Conservation (phyloP, 1,284 basidiomycete species). For the Entoloma clypeatum region DNA sequence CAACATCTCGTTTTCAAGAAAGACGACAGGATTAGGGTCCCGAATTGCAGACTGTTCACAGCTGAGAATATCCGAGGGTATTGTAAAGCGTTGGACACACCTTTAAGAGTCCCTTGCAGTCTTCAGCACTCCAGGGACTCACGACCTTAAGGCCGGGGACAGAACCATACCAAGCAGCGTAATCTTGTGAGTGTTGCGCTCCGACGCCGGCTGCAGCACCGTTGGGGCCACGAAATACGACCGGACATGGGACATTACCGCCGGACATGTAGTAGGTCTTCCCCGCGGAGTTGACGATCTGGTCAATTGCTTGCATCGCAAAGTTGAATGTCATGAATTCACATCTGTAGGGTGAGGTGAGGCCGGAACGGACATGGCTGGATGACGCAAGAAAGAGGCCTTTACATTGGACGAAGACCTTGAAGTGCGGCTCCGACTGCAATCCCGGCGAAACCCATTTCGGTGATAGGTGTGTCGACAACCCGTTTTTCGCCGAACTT, state of each 20-base stretch:
- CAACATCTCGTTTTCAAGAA: constrained; percentile 99
- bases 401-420: constrained; percentile 92
- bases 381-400: constrained; percentile 24
- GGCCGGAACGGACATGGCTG: constrained; percentile 1
- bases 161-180: constrained; percentile 92
- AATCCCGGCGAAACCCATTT: constrained; percentile 98
- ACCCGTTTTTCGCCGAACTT: constrained; percentile 99
- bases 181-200: constrained; percentile 93
- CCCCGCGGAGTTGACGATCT: constrained; percentile 99
- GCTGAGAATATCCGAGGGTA: constrained; percentile 1
- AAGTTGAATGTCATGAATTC: constrained; percentile 99
- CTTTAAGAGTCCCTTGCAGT: constrained; percentile 98
- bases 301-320: constrained; percentile 97
- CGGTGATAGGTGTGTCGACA: constrained; percentile 96
- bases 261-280: constrained; percentile 99
- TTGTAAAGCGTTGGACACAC: constrained; percentile 35
- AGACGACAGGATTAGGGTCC: constrained; percentile 97
- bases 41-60: constrained; percentile 86
- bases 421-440: constrained; percentile 94
- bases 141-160: constrained; percentile 98
- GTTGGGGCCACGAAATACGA: constrained; percentile 99
- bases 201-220: constrained; percentile 97
- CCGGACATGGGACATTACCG: constrained; percentile 95
- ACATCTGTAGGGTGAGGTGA: constrained; percentile 54
- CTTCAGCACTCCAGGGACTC: constrained; percentile 95